phyloP scores from a whole-genome alignment of 495 filamentous ascomycete genomes.

The Hypoxylon fuscum region DNA sequence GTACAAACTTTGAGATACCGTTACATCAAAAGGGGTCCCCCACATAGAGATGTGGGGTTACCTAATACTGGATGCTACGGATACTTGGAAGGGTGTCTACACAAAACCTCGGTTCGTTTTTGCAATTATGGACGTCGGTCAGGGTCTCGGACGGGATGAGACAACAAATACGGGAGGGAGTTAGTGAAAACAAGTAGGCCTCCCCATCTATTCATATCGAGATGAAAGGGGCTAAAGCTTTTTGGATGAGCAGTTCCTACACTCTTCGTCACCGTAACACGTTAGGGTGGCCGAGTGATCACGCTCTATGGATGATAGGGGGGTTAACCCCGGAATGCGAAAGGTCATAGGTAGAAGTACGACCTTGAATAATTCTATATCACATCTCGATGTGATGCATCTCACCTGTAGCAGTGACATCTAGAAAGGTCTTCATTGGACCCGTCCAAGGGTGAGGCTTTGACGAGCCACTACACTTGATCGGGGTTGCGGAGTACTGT shows the following conservation, averaged over 20 bases:
- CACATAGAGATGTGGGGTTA: no score
- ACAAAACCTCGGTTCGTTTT: not conserved
- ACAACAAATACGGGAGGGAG: not conserved
- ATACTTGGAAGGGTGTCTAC: not conserved
- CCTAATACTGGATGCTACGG: no score
- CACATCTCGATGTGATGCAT: not conserved
- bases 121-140: not conserved
- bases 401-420: not conserved
- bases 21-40: no score
- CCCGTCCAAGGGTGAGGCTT: no score
- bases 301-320: not conserved
- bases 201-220: not conserved
- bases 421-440: no score
- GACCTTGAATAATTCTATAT: not conserved
- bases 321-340: not conserved
- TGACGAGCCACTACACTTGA: no score
- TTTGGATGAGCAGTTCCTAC: not conserved
- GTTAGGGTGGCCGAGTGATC: not conserved
- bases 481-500: conserved; percentile 21
- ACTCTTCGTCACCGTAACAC: not conserved
- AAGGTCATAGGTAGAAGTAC: not conserved
- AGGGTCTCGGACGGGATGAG: not conserved
- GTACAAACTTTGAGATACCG: not conserved
- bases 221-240: not conserved
- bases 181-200: not conserved